phyloP scores from a whole-genome alignment of 768 basidiomycete genomes.

The Rossbeevera mucosa region DNA sequence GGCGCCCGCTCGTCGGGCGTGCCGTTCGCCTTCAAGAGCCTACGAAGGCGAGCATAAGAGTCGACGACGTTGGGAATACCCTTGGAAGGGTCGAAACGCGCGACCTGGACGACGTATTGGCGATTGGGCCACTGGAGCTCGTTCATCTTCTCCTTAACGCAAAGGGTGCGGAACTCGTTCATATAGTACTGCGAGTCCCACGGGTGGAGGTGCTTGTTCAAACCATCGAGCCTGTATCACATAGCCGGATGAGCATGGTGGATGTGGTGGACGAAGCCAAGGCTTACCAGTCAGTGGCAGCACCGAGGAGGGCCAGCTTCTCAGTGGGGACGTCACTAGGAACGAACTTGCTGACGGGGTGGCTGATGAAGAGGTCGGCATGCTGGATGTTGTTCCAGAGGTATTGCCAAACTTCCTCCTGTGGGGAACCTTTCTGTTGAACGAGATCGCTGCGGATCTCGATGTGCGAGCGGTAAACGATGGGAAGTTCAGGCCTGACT shows the following conservation, averaged over 20 bases:
- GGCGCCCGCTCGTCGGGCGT: slow-evolving; percentile 53
- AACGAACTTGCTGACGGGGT: slow-evolving; percentile 93
- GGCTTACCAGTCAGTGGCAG: slow-evolving; percentile 79
- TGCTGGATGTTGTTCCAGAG: slow-evolving; percentile 89
- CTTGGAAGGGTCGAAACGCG: slow-evolving; percentile 89
- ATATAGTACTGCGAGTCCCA: slow-evolving; percentile 89
- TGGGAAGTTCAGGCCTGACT: slow-evolving; percentile 77
- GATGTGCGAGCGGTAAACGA: slow-evolving; percentile 93
- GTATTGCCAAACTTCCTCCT: slow-evolving; percentile 92
- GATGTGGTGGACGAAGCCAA: slow-evolving; percentile 14
- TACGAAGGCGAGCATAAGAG: slow-evolving; percentile 81
- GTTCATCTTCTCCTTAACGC: slow-evolving; percentile 74
- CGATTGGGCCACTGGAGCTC: slow-evolving; percentile 76
- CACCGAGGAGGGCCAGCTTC: slow-evolving; percentile 70
- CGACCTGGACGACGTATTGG: slow-evolving; percentile 86
- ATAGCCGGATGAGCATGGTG: slow-evolving; percentile 1
- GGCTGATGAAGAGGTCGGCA: slow-evolving; percentile 89
- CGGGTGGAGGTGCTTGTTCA: slow-evolving; percentile 81
- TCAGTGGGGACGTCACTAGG: slow-evolving; percentile 75
- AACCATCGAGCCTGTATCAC: slow-evolving; percentile 71
- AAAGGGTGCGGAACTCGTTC: slow-evolving; percentile 79
- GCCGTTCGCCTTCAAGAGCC: slow-evolving; percentile 47
- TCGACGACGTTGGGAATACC: slow-evolving; percentile 84
- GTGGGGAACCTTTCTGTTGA: slow-evolving; percentile 75
- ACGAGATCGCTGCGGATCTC: slow-evolving; percentile 89